These are phyloP conservation scores for Discostella pseudostelligera DNA, from an alignment of 108 stramenopile species.

Conservation along the genomic window DNA sequence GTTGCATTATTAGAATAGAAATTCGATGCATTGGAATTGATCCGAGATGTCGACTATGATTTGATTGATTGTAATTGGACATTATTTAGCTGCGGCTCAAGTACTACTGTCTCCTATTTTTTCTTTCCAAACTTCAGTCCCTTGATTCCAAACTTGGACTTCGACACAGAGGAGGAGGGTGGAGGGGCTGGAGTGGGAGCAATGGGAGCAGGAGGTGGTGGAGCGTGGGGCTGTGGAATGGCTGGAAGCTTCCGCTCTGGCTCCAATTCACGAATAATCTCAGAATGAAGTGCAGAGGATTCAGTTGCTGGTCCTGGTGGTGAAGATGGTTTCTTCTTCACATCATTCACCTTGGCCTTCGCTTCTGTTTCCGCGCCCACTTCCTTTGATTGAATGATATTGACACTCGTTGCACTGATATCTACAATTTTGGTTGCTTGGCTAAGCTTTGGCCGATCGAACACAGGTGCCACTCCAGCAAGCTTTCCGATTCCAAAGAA, in stretches of 20 bases:
- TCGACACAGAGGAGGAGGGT: not conserved
- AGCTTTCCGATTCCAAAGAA: conserved; percentile 56
- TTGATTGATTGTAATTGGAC: no score
- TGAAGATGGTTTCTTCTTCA: not conserved
- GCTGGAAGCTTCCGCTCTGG: not conserved
- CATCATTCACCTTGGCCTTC: not conserved
- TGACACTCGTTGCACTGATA: conserved; percentile 7
- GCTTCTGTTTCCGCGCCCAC: no score
- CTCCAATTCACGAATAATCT: not conserved
- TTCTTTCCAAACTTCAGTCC: conserved; percentile 7
- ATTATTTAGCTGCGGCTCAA: no score
- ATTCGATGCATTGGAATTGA: no score
- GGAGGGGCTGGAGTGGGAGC: not conserved
- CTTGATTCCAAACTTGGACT: conserved; percentile 9
- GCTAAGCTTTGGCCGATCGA: conserved; percentile 3
- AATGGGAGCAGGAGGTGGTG: not conserved
- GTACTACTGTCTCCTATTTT: no score
- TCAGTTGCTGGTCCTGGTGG: not conserved
- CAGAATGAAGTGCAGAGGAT: not conserved
- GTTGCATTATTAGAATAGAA: no score
- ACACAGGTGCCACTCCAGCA: conserved; percentile 15
- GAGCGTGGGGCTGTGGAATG: not conserved
- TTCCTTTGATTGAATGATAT: not conserved
- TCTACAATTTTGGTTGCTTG: conserved; percentile 14
- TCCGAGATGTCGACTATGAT: no score